Conservation (phyloP, 768 basidiomycete species). For the Trametes elegans region DNA sequence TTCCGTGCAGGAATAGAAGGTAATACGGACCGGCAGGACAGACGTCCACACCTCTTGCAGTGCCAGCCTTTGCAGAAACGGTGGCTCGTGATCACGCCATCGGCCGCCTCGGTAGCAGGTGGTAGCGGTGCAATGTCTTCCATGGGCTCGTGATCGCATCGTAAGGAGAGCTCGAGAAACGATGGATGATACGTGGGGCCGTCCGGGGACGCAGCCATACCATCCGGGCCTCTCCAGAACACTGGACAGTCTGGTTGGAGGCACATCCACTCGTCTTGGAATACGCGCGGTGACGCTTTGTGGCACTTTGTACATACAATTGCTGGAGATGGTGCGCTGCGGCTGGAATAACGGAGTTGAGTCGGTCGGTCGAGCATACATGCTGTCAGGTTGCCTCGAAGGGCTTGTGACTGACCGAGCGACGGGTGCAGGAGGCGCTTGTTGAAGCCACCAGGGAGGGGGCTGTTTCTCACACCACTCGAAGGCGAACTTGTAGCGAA, state of each 20-base stretch:
- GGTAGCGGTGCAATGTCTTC: slow-evolving; percentile 41
- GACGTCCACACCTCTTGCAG: slow-evolving; percentile 64
- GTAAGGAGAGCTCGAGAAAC: slow-evolving; percentile 40
- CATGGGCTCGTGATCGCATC: slow-evolving; percentile 33
- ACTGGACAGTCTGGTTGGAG: slow-evolving; percentile 52
- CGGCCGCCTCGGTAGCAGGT: slow-evolving; percentile 20
- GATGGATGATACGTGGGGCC: slow-evolving; percentile 45
- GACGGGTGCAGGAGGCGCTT: neutral
- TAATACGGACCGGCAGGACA: slow-evolving; percentile 67
- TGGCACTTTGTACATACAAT: slow-evolving; percentile 50
- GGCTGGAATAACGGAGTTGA: neutral
- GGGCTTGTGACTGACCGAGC: slow-evolving; percentile 10
- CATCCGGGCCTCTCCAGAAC: slow-evolving; percentile 48
- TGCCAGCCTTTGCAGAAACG: slow-evolving; percentile 67
- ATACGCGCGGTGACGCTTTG: slow-evolving; percentile 50
- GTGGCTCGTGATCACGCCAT: slow-evolving; percentile 49
- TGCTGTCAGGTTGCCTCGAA: too few species aligned
- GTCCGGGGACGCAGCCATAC: slow-evolving; percentile 28
- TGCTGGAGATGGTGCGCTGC: too few species aligned
- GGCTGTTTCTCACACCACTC: slow-evolving; percentile 80
- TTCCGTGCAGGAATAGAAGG: neutral
- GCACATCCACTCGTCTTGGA: slow-evolving; percentile 58
- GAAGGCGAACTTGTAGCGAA: slow-evolving; percentile 81
- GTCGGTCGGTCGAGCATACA: too few species aligned
- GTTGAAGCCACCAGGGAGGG: slow-evolving; percentile 46